phyloP scores from a whole-genome alignment of 1,284 basidiomycete genomes.

The Ceratobasidium sp. region DNA sequence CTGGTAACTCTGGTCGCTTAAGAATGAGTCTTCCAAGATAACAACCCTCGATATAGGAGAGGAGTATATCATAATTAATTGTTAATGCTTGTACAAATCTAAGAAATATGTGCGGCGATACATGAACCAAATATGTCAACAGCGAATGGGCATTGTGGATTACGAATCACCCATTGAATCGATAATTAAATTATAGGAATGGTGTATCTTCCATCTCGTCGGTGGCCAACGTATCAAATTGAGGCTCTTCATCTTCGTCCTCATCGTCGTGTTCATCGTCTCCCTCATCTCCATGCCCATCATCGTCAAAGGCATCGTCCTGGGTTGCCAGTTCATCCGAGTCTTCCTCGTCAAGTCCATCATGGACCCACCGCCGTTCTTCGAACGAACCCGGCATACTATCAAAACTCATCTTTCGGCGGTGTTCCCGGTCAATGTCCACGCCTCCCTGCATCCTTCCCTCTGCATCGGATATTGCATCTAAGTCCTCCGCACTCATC shows the following conservation, averaged over 20 bases:
- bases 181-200: slow-evolving; percentile 57
- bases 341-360: slow-evolving; percentile 46
- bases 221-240: slow-evolving; percentile 75
- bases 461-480: slow-evolving; percentile 47
- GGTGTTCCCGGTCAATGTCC: slow-evolving; percentile 60
- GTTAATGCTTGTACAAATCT: slow-evolving; percentile 13
- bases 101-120: slow-evolving; percentile 23
- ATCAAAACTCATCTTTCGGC: slow-evolving; percentile 53
- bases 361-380: slow-evolving; percentile 53
- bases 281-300: slow-evolving; percentile 46
- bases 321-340: slow-evolving; percentile 48
- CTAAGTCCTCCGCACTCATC: slow-evolving; percentile 49
- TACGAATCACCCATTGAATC: slow-evolving; percentile 21
- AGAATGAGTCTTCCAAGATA: background rate
- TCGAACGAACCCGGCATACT: slow-evolving; percentile 81
- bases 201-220: slow-evolving; percentile 86
- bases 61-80: slow-evolving; percentile 26
- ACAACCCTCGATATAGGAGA: too few relatives aligned
- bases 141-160: background rate
- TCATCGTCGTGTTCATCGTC: slow-evolving; percentile 52
- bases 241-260: slow-evolving; percentile 62
- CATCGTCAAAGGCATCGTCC: slow-evolving; percentile 31
- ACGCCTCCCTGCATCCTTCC: slow-evolving; percentile 51
- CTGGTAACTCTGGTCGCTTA: slow-evolving; percentile 22
- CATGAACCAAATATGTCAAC: slow-evolving; percentile 24